Conservation (phyloP, 768 basidiomycete species). For the Lentinula sp. region DNA sequence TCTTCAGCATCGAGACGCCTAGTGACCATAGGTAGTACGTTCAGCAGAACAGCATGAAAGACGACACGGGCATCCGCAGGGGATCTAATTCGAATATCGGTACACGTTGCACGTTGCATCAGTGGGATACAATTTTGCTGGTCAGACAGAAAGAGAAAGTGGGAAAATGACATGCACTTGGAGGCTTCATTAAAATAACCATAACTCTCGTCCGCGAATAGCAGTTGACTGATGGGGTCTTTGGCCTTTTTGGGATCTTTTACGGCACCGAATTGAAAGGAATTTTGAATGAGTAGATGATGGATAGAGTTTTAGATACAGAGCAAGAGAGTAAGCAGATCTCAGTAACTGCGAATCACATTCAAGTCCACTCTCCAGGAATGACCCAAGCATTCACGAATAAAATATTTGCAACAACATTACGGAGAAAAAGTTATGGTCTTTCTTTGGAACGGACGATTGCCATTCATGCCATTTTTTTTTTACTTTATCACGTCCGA, state of each 20-base stretch:
- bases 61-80: conserved; percentile 51
- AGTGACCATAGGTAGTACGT: conserved; percentile 72
- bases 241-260: not conserved
- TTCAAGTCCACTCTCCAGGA: not conserved
- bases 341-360: not conserved
- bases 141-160: not conserved
- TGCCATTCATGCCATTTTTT: not conserved
- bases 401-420: no score
- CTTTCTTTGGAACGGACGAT: not conserved
- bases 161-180: not conserved
- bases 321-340: conserved; percentile 2
- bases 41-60: conserved; percentile 66
- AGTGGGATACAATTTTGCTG: not conserved
- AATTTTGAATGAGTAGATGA: not conserved
- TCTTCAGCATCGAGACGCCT: conserved; percentile 74
- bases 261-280: conserved; percentile 7
- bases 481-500: no score
- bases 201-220: conserved; percentile 3
- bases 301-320: conserved; percentile 8
- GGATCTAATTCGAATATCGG: conserved; percentile 44
- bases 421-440: no score
- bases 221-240: not conserved
- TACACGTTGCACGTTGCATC: conserved; percentile 49
- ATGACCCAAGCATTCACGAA: not conserved
- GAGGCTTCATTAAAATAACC: not conserved